Conservation (phyloP, 371 early-diverging fungal species). For the Rozella allomycis region DNA sequence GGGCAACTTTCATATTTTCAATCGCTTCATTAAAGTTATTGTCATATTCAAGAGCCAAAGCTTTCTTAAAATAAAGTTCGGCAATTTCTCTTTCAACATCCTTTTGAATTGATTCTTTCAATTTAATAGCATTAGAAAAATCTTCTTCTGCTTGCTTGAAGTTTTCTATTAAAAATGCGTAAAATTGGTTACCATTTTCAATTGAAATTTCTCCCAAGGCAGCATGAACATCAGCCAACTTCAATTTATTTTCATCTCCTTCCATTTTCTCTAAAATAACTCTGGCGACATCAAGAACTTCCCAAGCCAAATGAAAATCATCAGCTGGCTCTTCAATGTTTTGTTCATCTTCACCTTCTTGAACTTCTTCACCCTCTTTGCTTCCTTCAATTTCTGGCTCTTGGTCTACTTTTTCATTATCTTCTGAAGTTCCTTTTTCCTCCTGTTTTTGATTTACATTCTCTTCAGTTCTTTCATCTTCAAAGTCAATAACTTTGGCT, state of each 20-base stretch:
- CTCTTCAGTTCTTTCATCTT: too few species aligned
- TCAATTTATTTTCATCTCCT: constrained; percentile 14
- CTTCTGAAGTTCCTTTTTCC: too few species aligned
- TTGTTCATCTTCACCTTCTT: constrained; percentile 13
- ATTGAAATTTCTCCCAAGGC: constrained; percentile 60
- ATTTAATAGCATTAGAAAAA: constrained; percentile 36
- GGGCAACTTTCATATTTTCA: constrained; percentile 31
- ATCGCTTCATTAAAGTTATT: constrained; percentile 26
- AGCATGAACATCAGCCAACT: constrained; percentile 44
- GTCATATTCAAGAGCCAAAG: constrained; percentile 42
- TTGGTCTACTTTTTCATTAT: constrained; percentile 2
- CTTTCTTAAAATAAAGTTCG: constrained; percentile 54
- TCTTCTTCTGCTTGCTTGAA: constrained; percentile 58
- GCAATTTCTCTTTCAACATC: constrained; percentile 52
- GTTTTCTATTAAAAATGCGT: constrained; percentile 28
- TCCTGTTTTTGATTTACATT: too few species aligned
- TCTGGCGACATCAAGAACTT: constrained; percentile 60
- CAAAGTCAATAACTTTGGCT: too few species aligned
- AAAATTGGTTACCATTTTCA: constrained; percentile 36
- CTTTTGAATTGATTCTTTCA: constrained; percentile 36
- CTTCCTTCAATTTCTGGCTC: constrained; percentile 6
- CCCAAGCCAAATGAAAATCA: constrained; percentile 72
- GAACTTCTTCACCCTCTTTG: constrained; percentile 27
- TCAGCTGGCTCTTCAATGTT: constrained; percentile 25
- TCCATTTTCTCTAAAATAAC: constrained; percentile 41